Percentiles rank a stretch among this genome's conserved stretches.
These are phyloP conservation scores for Amanita inopinata DNA, from an alignment of 768 basidiomycete genomes.

Conservation along the genomic window DNA sequence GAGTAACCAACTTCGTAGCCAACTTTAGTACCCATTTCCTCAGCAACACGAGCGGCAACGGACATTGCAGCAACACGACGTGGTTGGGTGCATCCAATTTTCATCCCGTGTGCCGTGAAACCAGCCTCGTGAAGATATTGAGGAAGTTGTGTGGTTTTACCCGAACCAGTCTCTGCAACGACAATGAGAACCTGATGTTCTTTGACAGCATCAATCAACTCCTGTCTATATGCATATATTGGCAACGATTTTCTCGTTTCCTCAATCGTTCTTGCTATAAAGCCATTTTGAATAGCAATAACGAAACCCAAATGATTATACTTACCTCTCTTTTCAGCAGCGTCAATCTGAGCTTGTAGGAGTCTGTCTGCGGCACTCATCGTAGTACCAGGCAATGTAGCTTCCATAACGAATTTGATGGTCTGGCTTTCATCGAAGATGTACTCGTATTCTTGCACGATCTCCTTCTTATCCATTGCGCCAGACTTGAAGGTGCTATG, in stretches of 20 bases:
- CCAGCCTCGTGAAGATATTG: constrained; percentile 98
- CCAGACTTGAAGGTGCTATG: constrained; percentile 87
- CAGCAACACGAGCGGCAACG: constrained; percentile 96
- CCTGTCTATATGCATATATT: constrained; percentile 81
- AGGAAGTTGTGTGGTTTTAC: constrained; percentile 96
- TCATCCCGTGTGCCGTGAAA: constrained; percentile 78
- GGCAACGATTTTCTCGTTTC: constrained; percentile 91
- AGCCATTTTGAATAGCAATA: constrained; percentile 1
- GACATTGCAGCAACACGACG: constrained; percentile 99
- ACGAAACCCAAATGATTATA: constrained; percentile 8
- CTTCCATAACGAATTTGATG: constrained; percentile 90
- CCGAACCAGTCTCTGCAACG: constrained; percentile 97
- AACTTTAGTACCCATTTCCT: constrained; percentile 95
- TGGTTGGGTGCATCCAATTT: constrained; percentile 95
- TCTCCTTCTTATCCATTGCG: constrained; percentile 79
- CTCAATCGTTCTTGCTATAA: constrained; percentile 76
- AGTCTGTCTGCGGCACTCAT: constrained; percentile 82
- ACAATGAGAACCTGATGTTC: constrained; percentile 95
- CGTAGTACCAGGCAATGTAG: constrained; percentile 53
- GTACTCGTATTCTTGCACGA: constrained; percentile 87
- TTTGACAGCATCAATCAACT: constrained; percentile 80
- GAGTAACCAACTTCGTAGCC: constrained; percentile 99
- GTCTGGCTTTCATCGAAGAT: constrained; percentile 98
- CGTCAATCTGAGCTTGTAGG: constrained; percentile 81
- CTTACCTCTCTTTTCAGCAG: constrained; percentile 83